Evolutionary conservation across 2,329 filamentous ascomycete species (phyloP).

Genomic region (Xylaria hypoxylon): DNA sequence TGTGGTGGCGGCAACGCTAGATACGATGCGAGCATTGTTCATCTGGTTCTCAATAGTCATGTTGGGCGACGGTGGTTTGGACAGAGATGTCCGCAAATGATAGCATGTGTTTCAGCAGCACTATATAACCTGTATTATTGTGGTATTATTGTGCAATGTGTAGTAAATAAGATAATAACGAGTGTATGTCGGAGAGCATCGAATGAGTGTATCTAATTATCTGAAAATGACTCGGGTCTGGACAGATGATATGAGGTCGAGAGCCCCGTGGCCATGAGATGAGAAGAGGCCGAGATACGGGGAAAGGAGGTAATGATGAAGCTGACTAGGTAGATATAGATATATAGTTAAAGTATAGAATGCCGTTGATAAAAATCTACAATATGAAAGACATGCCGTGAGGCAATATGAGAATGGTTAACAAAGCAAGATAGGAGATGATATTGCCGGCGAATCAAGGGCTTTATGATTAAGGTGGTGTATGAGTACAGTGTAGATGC

Average conservation of each 20-base stretch:
- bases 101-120: constrained; percentile 13
- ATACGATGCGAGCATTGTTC: constrained; percentile 77
- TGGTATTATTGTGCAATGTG: not conserved
- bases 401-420: not conserved
- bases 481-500: constrained; percentile 7
- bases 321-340: not conserved
- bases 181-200: constrained; percentile 24
- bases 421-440: not conserved
- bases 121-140: not conserved
- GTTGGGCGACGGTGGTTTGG: constrained; percentile 27
- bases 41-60: constrained; percentile 63
- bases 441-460: constrained; percentile 1
- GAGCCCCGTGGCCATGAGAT: not conserved
- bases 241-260: constrained; percentile 16
- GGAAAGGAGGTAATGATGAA: constrained; percentile 11
- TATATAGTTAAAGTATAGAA: not conserved
- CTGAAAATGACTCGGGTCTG: constrained; percentile 1
- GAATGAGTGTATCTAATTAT: constrained; percentile 6
- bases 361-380: not conserved
- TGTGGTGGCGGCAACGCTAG: constrained; percentile 84
- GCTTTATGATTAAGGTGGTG: too few relatives aligned
- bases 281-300: constrained; percentile 11
- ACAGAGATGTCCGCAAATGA: constrained; percentile 7
- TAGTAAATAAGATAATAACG: constrained; percentile 20
- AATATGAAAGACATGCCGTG: not conserved